Conservation (phyloP, 495 filamentous ascomycete genomes). For the Penicillium bialowiezense region DNA sequence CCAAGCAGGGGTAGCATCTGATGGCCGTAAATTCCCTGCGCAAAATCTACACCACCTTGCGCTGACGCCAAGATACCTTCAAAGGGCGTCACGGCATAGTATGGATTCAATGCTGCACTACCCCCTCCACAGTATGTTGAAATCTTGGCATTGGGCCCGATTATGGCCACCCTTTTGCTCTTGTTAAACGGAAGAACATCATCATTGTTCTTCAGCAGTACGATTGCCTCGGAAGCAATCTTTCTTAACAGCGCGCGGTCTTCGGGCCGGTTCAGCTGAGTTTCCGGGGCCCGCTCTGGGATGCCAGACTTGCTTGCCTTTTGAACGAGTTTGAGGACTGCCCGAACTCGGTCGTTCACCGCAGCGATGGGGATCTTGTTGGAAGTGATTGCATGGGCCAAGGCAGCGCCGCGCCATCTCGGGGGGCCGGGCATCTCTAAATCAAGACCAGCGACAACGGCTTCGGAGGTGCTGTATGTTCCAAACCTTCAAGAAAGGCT, state of each 20-base stretch:
- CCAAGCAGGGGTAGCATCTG: constrained; percentile 51
- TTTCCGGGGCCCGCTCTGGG: constrained; percentile 52
- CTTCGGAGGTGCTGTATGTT: constrained; percentile 38
- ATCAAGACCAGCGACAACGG: constrained; percentile 62
- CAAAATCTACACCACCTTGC: constrained; percentile 9
- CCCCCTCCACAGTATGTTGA: constrained; percentile 73
- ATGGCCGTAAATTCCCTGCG: constrained; percentile 55
- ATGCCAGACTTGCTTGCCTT: constrained; percentile 37
- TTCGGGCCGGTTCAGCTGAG: constrained; percentile 35
- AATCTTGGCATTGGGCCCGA: constrained; percentile 71
- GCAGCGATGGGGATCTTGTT: constrained; percentile 42
- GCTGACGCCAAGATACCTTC: constrained; percentile 32
- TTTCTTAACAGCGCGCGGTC: constrained; percentile 58
- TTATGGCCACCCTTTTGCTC: constrained; percentile 61
- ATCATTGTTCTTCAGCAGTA: constrained; percentile 72
- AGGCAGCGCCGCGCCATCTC: constrained; percentile 42
- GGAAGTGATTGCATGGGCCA: constrained; percentile 7
- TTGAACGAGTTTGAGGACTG: constrained; percentile 53
- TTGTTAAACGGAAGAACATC: constrained; percentile 58
- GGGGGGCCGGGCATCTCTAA: constrained; percentile 69
- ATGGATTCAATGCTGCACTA: constrained; percentile 72
- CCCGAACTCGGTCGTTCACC: constrained; percentile 54
- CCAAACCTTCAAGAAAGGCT: background rate
- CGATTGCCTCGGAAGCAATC: constrained; percentile 62
- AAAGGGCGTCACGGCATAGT: constrained; percentile 65